Conservation (phyloP, 2,329 filamentous ascomycete species). For the Colletotrichum agaves region DNA sequence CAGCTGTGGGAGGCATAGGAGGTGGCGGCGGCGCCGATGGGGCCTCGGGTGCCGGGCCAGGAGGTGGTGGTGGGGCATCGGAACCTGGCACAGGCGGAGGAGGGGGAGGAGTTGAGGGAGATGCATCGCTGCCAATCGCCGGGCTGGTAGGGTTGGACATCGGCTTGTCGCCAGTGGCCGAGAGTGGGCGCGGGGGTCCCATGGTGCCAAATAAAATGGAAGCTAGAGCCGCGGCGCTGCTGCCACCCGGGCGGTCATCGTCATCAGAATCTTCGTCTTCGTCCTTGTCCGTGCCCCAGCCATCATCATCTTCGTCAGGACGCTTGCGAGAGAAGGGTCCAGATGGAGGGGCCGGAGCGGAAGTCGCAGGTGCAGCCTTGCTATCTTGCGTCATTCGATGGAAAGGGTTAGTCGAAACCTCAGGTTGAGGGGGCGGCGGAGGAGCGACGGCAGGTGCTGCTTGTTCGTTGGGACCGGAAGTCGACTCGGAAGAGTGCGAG, state of each 20-base stretch:
- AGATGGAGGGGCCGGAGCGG: constrained; percentile 56
- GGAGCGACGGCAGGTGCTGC: constrained; percentile 57
- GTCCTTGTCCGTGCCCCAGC: constrained; percentile 84
- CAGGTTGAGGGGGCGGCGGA: constrained; percentile 50
- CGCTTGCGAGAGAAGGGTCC: constrained; percentile 64
- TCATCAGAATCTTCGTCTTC: constrained; percentile 74
- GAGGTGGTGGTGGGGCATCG: constrained; percentile 46
- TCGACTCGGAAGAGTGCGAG: constrained; percentile 71
- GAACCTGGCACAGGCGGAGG: constrained; percentile 40
- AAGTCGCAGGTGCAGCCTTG: constrained; percentile 51
- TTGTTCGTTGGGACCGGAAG: constrained; percentile 55
- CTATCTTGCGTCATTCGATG: constrained; percentile 81
- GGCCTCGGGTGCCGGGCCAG: constrained; percentile 40
- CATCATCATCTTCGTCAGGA: constrained; percentile 72
- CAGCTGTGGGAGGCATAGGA: constrained; percentile 45
- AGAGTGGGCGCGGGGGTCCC: constrained; percentile 90
- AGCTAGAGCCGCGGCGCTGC: constrained; percentile 89
- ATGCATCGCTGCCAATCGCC: constrained; percentile 51
- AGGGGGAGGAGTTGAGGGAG: constrained; percentile 48
- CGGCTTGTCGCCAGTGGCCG: constrained; percentile 79
- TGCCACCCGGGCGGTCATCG: constrained; percentile 81
- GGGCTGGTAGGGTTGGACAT: constrained; percentile 53
- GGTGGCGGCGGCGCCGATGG: constrained; percentile 46
- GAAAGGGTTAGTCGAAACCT: constrained; percentile 94
- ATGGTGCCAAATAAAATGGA: constrained; percentile 97